These are phyloP conservation scores for Moelleriella libera DNA, from an alignment of 2,329 filamentous ascomycete species.

Conservation along the genomic window DNA sequence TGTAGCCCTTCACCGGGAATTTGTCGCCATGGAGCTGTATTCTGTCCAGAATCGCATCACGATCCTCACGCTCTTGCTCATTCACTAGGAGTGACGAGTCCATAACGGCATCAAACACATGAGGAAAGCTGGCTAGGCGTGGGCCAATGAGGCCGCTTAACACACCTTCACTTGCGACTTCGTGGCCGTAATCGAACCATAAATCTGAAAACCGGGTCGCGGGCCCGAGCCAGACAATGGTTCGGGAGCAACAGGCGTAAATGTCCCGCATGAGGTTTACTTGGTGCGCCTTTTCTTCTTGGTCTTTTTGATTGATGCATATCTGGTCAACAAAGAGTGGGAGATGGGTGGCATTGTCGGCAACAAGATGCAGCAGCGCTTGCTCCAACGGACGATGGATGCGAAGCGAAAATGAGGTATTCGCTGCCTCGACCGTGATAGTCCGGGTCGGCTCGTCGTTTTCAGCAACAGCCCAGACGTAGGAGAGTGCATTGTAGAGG, in stretches of 20 bases:
- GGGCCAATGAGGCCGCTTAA: slow-evolving; percentile 11
- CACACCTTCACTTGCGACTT: slow-evolving; percentile 9
- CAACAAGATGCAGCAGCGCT: slow-evolving; percentile 10
- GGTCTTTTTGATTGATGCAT: slow-evolving; percentile 15
- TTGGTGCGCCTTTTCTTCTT: slow-evolving; percentile 12
- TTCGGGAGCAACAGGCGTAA: slow-evolving; percentile 10
- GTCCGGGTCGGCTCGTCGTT: slow-evolving; percentile 8
- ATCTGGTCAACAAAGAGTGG: slow-evolving; percentile 17
- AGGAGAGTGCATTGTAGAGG: slow-evolving; percentile 16
- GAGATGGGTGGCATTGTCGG: slow-evolving; percentile 1
- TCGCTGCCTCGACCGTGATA: slow-evolving; percentile 11
- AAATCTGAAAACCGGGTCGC: slow-evolving; percentile 8
- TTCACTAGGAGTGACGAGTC: slow-evolving; percentile 8
- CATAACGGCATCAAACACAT: slow-evolving; percentile 16
- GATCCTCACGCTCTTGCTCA: slow-evolving; percentile 9
- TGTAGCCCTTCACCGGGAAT: slow-evolving; percentile 13
- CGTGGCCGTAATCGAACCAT: slow-evolving; percentile 8
- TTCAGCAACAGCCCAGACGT: slow-evolving; percentile 12
- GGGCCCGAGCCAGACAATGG: slow-evolving; percentile 15
- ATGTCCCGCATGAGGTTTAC: slow-evolving; percentile 16
- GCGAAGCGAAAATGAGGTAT: slow-evolving; percentile 5
- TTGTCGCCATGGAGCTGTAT: slow-evolving; percentile 8
- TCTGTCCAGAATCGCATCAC: slow-evolving; percentile 12
- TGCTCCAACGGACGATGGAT: slow-evolving; percentile 16
- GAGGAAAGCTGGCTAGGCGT: slow-evolving; percentile 7